Percentiles rank a stretch among this genome's conserved stretches.
Evolutionary conservation across 2,329 filamentous ascomycete genomes (phyloP).

Genomic region (Penicillium paneum): DNA sequence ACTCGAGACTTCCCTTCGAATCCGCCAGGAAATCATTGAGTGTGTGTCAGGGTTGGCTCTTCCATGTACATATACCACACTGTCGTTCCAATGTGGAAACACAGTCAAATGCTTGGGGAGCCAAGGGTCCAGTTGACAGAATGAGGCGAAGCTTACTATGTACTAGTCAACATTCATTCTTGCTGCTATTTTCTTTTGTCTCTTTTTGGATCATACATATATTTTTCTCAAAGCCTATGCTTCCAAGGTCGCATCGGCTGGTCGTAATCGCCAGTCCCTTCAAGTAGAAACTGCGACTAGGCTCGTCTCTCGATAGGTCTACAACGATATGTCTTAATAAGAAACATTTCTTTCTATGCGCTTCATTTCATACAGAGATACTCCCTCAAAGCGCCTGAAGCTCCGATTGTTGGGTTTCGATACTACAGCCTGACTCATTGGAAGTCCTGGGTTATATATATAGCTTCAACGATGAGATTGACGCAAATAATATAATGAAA

Average conservation of each 20-base stretch:
- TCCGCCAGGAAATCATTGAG: constrained; percentile 3
- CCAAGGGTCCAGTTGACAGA: constrained; percentile 19
- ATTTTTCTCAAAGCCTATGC: background rate
- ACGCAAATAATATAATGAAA: too few species aligned
- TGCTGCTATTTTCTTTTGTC: constrained; percentile 18
- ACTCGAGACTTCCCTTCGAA: constrained; percentile 1
- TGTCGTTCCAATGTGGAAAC: constrained; percentile 12
- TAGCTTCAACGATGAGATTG: too few species aligned
- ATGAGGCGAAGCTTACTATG: constrained; percentile 17
- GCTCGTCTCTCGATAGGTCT: background rate
- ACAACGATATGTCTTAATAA: background rate
- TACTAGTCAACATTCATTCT: constrained; percentile 13
- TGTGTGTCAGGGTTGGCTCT: constrained; percentile 7
- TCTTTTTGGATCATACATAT: background rate
- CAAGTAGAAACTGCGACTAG: background rate
- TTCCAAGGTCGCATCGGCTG: background rate
- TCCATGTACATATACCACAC: constrained; percentile 35
- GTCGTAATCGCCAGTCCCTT: background rate
- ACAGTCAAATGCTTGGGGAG: constrained; percentile 13
- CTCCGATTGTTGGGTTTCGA: too few species aligned
- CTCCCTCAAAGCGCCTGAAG: too few species aligned
- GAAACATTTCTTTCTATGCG: too few species aligned
- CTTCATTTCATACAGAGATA: too few species aligned
- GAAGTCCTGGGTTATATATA: too few species aligned
- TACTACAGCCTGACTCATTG: too few species aligned